Conservation (phyloP, 768 basidiomycete genomes). For the Lepiota brunneoincarnata region DNA sequence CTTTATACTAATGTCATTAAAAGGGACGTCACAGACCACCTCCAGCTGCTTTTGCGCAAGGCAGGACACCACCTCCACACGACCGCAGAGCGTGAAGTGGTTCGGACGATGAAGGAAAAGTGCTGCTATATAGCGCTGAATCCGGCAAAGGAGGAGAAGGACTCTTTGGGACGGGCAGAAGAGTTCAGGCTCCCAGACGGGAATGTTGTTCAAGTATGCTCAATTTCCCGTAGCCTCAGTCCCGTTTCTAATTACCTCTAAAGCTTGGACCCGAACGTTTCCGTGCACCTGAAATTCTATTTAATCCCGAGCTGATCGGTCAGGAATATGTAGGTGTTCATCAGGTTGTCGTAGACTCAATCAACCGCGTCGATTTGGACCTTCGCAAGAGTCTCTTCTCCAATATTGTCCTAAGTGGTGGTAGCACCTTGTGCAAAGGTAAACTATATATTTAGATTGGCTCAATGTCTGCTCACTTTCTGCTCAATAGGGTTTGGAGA, state of each 20-base stretch:
- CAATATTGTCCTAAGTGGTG: slow-evolving; percentile 95
- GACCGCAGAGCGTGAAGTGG: slow-evolving; percentile 95
- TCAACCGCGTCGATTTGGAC: slow-evolving; percentile 94
- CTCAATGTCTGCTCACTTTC: slow-evolving; percentile 8
- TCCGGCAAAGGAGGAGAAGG: slow-evolving; percentile 95
- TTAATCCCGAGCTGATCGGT: slow-evolving; percentile 96
- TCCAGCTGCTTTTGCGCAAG: slow-evolving; percentile 92
- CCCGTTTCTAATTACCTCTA: slow-evolving; percentile 15
- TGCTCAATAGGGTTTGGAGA: slow-evolving; percentile 79
- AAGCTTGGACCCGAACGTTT: slow-evolving; percentile 95
- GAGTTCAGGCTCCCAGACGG: slow-evolving; percentile 95
- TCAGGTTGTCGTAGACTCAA: slow-evolving; percentile 98
- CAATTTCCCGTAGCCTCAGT: slow-evolving; percentile 2
- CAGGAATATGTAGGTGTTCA: slow-evolving; percentile 97
- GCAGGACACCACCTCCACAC: slow-evolving; percentile 94
- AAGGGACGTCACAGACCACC: slow-evolving; percentile 95
- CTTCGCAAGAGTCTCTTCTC: slow-evolving; percentile 93
- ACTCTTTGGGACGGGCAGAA: slow-evolving; percentile 70
- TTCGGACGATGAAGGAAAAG: slow-evolving; percentile 97
- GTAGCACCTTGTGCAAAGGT: slow-evolving; percentile 95
- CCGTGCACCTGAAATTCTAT: slow-evolving; percentile 95
- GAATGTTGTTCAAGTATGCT: slow-evolving; percentile 79
- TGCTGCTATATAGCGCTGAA: slow-evolving; percentile 94
- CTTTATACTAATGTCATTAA: slow-evolving; percentile 17
- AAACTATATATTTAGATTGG: slow-evolving; percentile 14